Evolutionary conservation across 345 rosid genomes (phyloP).

Genomic region (Camelina hispida): DNA sequence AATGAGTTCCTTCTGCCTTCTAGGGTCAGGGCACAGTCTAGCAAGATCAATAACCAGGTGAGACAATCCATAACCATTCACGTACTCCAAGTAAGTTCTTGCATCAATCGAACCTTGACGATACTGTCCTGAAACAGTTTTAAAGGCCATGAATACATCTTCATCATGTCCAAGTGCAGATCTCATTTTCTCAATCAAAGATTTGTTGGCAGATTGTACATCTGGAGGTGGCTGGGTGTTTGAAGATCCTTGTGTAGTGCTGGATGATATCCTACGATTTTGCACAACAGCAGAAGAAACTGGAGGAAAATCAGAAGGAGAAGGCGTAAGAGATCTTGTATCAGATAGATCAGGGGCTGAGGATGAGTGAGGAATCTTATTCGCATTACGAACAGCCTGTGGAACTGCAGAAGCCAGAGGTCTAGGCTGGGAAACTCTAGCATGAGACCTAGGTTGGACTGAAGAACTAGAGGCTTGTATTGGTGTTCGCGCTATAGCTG

Average conservation of each 20-base stretch:
- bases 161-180: constrained; percentile 71
- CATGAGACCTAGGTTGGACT: constrained; percentile 37
- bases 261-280: constrained; percentile 44
- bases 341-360: constrained; percentile 75
- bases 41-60: constrained; percentile 86
- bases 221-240: constrained; percentile 48
- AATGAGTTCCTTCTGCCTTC: constrained; percentile 83
- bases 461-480: constrained; percentile 47
- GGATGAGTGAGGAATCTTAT: constrained; percentile 64
- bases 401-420: constrained; percentile 31
- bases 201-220: constrained; percentile 79
- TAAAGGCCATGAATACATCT: constrained; percentile 70
- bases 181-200: constrained; percentile 81
- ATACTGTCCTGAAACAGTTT: constrained; percentile 74
- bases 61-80: constrained; percentile 66
- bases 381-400: constrained; percentile 46
- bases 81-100: constrained; percentile 65
- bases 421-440: constrained; percentile 34
- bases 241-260: constrained; percentile 32
- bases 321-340: constrained; percentile 42
- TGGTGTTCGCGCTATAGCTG: constrained; percentile 53
- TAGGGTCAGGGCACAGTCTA: constrained; percentile 79
- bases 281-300: constrained; percentile 57
- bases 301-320: constrained; percentile 74
- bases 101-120: constrained; percentile 80